These are phyloP conservation scores for Candida frijolesensis DNA, from an alignment of 1,139 yeast genomes.

Conservation along the genomic window DNA sequence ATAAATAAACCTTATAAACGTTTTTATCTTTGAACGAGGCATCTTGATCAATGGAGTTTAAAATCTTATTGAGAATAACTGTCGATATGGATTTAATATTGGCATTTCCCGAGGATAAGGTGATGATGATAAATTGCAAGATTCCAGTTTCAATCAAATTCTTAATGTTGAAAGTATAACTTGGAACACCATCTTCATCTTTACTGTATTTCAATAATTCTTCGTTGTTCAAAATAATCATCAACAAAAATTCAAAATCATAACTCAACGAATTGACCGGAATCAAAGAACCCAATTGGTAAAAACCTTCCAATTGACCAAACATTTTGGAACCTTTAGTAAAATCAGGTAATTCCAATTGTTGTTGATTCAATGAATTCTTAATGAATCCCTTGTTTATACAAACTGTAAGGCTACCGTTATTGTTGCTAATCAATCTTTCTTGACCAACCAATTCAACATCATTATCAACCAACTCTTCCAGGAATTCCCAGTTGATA, in stretches of 20 bases:
- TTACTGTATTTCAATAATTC: conserved; percentile 50
- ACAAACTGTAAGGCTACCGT: conserved; percentile 44
- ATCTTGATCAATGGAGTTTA: conserved; percentile 29
- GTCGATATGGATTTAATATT: conserved; percentile 27
- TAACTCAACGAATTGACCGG: conserved; percentile 32
- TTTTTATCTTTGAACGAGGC: conserved; percentile 57
- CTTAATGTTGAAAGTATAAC: conserved; percentile 49
- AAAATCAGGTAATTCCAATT: conserved; percentile 7
- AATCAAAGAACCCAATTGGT: conserved; percentile 15
- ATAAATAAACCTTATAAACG: conserved; percentile 58
- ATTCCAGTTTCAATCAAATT: conserved; percentile 60
- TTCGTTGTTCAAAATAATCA: conserved; percentile 60
- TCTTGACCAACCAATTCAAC: conserved; percentile 45
- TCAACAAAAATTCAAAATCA: conserved; percentile 62
- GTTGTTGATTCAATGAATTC: conserved; percentile 40
- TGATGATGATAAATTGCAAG: conserved; percentile 57
- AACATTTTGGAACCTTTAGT: conserved; percentile 15
- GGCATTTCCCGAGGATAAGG: conserved; percentile 37
- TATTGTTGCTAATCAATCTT: conserved; percentile 48
- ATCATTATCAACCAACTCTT: conserved; percentile 40
- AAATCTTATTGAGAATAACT: conserved; percentile 44
- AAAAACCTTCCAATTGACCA: conserved; percentile 28
- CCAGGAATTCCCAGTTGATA: conserved; percentile 66
- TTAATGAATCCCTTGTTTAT: conserved; percentile 54
- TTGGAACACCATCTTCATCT: conserved; percentile 23